phyloP scores from a whole-genome alignment of 768 basidiomycete species.

The Boletales sp. region DNA sequence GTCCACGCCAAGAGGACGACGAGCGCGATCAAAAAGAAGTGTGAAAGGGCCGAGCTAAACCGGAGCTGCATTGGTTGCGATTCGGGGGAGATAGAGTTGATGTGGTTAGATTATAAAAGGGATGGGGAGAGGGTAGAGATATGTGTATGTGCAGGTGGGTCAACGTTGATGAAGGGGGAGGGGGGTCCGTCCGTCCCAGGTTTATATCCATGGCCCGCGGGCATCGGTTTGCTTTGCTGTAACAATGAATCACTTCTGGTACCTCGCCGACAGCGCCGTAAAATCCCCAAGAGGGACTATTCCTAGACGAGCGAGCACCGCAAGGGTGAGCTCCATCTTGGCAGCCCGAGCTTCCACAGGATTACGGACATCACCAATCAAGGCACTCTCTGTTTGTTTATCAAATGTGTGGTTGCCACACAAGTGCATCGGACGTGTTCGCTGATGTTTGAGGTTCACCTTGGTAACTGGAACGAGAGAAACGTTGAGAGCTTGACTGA shows the following conservation, averaged over 20 bases:
- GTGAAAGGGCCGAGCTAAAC: background rate
- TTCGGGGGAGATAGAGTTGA: too few species aligned
- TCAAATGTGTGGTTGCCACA: background rate
- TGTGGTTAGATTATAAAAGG: background rate
- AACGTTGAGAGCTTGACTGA: too few species aligned
- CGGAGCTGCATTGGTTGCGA: conserved; percentile 1
- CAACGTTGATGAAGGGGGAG: too few species aligned
- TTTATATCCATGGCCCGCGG: conserved; percentile 4
- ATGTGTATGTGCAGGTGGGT: too few species aligned
- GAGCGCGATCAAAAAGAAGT: background rate
- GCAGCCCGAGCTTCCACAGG: background rate
- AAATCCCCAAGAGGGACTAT: background rate
- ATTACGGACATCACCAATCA: background rate
- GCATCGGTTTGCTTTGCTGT: conserved; percentile 4
- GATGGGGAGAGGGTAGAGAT: too few species aligned
- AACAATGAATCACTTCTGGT: background rate
- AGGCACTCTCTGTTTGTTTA: background rate
- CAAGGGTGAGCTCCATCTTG: background rate
- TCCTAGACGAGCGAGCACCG: conserved; percentile 2
- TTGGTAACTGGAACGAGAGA: too few species aligned
- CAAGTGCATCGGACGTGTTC: too few species aligned
- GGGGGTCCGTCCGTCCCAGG: background rate
- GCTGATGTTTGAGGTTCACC: too few species aligned
- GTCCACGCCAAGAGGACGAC: conserved; percentile 5
- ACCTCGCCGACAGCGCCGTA: background rate